phyloP scores from a whole-genome alignment of 768 basidiomycete genomes.

The Trametes cubensis region DNA sequence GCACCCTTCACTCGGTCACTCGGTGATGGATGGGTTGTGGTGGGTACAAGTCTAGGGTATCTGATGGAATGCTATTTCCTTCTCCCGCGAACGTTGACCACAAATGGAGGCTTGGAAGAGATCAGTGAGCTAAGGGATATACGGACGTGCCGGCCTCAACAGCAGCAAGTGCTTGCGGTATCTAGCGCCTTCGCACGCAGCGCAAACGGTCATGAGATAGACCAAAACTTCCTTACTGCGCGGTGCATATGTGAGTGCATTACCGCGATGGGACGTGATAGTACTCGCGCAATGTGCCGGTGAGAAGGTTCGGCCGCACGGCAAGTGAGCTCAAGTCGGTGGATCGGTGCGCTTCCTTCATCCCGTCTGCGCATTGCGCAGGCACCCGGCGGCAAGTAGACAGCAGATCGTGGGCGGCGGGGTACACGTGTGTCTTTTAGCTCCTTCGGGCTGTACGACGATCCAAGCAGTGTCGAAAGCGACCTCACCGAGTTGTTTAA shows the following conservation, averaged over 20 bases:
- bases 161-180: not conserved
- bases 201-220: too few relatives aligned
- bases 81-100: conserved; percentile 19
- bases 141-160: not conserved
- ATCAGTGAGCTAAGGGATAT: not conserved
- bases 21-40: not conserved
- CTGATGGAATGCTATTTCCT: conserved; percentile 11
- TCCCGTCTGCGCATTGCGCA: not conserved
- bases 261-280: too few relatives aligned
- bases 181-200: too few relatives aligned
- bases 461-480: conserved; percentile 12
- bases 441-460: conserved; percentile 5
- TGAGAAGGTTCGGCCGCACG: not conserved
- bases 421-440: not conserved
- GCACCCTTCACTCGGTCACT: not conserved
- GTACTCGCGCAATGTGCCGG: not conserved
- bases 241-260: too few relatives aligned
- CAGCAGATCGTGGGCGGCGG: not conserved
- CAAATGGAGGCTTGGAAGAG: not conserved
- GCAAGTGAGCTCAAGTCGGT: too few relatives aligned
- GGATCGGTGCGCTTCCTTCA: not conserved
- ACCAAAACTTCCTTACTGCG: too few relatives aligned
- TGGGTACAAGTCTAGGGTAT: not conserved
- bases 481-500: not conserved
- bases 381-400: conserved; percentile 24